These are phyloP conservation scores for Clavariopsis aquatica DNA, from an alignment of 495 filamentous ascomycete species.

Conservation along the genomic window DNA sequence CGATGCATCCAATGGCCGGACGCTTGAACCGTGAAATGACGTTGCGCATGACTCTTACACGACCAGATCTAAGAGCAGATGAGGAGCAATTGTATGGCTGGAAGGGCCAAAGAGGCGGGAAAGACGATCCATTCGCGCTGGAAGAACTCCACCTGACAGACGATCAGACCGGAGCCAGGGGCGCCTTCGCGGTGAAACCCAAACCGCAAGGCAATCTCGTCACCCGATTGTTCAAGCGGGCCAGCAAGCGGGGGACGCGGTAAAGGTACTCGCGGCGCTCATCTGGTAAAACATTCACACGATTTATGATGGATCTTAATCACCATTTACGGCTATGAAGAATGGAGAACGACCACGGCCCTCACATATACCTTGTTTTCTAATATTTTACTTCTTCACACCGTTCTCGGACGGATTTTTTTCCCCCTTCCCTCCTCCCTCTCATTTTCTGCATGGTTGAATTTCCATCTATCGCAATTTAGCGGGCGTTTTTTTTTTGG, in stretches of 20 bases:
- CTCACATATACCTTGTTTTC: slow-evolving; percentile 9
- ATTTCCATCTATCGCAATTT: slow-evolving; percentile 17
- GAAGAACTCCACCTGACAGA: slow-evolving; percentile 53
- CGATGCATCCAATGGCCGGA: slow-evolving; percentile 20
- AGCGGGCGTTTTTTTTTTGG: slow-evolving; percentile 24
- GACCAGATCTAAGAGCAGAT: slow-evolving; percentile 75
- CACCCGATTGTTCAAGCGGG: slow-evolving; percentile 31
- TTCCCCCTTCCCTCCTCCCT: background rate
- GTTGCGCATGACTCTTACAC: slow-evolving; percentile 87
- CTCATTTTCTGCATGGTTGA: background rate
- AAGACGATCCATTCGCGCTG: slow-evolving; percentile 56
- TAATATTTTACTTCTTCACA: slow-evolving; percentile 8
- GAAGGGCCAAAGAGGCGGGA: slow-evolving; percentile 37
- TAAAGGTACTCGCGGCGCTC: background rate
- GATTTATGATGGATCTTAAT: background rate
- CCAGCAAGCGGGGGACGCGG: slow-evolving; percentile 24
- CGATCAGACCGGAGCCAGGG: slow-evolving; percentile 46
- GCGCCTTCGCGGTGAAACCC: slow-evolving; percentile 46
- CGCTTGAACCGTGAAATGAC: slow-evolving; percentile 81
- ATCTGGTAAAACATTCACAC: background rate
- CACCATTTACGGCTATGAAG: background rate
- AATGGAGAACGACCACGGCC: background rate
- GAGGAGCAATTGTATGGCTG: slow-evolving; percentile 65
- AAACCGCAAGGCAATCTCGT: slow-evolving; percentile 31
- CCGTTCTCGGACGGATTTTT: slow-evolving; percentile 7